A percentile compares a stretch with the other conserved stretches of the same genome.
Conservation (phyloP, 768 basidiomycete species). For the Amylocystis lapponica region DNA sequence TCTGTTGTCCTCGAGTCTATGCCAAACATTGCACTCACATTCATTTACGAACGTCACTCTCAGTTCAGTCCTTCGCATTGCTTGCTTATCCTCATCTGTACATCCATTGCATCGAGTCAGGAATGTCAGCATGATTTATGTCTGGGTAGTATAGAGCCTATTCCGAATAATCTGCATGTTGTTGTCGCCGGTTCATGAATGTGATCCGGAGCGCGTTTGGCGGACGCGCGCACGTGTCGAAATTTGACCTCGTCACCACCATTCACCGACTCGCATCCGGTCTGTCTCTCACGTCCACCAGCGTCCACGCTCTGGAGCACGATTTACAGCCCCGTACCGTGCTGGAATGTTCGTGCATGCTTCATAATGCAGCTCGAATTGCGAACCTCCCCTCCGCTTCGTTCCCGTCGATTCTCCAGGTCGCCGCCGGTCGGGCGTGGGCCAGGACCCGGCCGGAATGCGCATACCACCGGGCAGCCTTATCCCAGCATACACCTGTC, state of each 20-base stretch:
- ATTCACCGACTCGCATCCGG: not conserved
- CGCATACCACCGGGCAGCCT: constrained; percentile 11
- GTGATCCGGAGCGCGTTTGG: not conserved
- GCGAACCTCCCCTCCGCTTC: constrained; percentile 15
- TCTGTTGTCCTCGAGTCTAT: not conserved
- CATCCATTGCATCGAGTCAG: constrained; percentile 1
- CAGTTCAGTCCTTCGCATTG: constrained; percentile 2
- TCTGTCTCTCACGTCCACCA: not conserved
- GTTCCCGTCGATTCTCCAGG: constrained; percentile 39
- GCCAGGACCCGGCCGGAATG: constrained; percentile 21
- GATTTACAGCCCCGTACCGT: constrained; percentile 3
- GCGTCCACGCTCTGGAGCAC: not conserved
- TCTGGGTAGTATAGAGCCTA: not conserved
- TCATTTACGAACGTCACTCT: not conserved
- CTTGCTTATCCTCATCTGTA: constrained; percentile 8
- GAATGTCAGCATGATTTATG: not conserved
- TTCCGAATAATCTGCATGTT: not conserved
- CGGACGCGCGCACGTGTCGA: constrained; percentile 14
- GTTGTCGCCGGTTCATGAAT: not conserved
- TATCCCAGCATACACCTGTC: constrained; percentile 2
- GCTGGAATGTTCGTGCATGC: constrained; percentile 34
- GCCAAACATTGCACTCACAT: not conserved
- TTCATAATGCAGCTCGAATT: constrained; percentile 31
- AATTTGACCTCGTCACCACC: not conserved
- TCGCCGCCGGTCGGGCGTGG: constrained; percentile 46